Percentiles rank a stretch among this genome's conserved stretches.
These are phyloP conservation scores for Rhinocladiella mackenziei DNA, from an alignment of 2,329 filamentous ascomycete species.

Conservation along the genomic window DNA sequence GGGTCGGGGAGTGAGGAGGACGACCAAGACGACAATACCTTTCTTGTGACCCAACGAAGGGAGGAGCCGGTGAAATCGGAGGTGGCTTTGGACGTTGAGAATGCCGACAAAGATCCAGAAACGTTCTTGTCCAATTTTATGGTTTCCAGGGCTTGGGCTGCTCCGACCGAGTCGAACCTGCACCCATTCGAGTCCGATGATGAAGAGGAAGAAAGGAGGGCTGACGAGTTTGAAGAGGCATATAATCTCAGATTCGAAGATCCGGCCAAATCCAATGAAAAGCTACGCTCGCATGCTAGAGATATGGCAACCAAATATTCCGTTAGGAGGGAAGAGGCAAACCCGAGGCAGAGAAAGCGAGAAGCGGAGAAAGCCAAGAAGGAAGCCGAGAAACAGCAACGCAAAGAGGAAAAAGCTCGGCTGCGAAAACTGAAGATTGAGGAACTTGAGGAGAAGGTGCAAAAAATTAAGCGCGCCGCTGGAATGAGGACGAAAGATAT, in stretches of 20 bases:
- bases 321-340: conserved; percentile 78
- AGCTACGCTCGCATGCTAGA: conserved; percentile 82
- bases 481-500: conserved; percentile 62
- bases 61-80: conserved; percentile 39
- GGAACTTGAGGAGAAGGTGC: conserved; percentile 80
- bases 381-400: conserved; percentile 71
- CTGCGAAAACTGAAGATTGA: conserved; percentile 85
- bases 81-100: conserved; percentile 62
- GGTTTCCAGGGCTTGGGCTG: conserved; percentile 83
- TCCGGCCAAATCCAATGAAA: conserved; percentile 80
- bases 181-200: conserved; percentile 91
- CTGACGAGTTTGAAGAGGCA: conserved; percentile 84
- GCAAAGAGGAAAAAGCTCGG: conserved; percentile 75
- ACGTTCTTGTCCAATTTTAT: conserved; percentile 93
- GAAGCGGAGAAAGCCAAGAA: conserved; percentile 73
- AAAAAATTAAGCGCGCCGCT: conserved; percentile 83
- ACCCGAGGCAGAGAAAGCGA: conserved; percentile 69
- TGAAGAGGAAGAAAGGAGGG: conserved; percentile 66
- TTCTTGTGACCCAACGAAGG: conserved; percentile 68
- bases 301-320: conserved; percentile 77
- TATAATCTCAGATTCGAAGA: conserved; percentile 98
- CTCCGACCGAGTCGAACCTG: conserved; percentile 58
- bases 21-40: conserved; percentile 64
- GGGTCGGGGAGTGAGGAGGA: conserved; percentile 41
- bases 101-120: conserved; percentile 84